Evolutionary conservation across 2,329 filamentous ascomycete species (phyloP).

Genomic region (Podosphaera xanthii): DNA sequence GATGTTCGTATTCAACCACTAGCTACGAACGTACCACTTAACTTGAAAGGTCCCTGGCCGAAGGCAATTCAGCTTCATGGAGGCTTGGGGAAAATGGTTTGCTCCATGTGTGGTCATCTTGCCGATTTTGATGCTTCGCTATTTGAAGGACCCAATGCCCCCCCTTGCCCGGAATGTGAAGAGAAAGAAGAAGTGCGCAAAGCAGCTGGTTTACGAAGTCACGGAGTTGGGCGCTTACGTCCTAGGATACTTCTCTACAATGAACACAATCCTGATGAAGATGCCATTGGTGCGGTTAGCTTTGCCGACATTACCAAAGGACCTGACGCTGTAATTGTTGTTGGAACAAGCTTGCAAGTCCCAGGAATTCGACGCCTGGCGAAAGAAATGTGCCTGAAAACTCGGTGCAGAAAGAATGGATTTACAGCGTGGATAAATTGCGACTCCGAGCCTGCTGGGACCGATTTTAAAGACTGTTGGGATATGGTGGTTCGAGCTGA

Average conservation of each 20-base stretch:
- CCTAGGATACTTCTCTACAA: constrained; percentile 95
- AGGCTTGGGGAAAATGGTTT: constrained; percentile 87
- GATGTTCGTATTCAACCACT: constrained; percentile 68
- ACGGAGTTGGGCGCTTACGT: constrained; percentile 72
- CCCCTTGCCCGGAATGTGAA: constrained; percentile 54
- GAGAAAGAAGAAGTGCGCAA: constrained; percentile 56
- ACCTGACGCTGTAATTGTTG: constrained; percentile 82
- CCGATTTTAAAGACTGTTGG: constrained; percentile 80
- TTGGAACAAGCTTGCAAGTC: constrained; percentile 87
- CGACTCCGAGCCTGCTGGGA: constrained; percentile 58
- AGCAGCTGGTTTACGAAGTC: constrained; percentile 65
- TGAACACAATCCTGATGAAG: constrained; percentile 87
- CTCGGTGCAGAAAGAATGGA: constrained; percentile 61
- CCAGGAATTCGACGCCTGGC: constrained; percentile 78
- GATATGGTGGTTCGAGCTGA: constrained; percentile 73
- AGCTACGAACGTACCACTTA: constrained; percentile 58
- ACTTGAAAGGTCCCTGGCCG: constrained; percentile 74
- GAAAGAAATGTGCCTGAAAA: constrained; percentile 70
- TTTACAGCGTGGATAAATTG: constrained; percentile 90
- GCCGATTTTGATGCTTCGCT: constrained; percentile 53
- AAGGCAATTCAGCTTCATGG: constrained; percentile 84
- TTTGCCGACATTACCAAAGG: constrained; percentile 63
- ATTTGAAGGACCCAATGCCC: constrained; percentile 68
- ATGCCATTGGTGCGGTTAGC: constrained; percentile 82
- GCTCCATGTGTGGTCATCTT: constrained; percentile 69